phyloP scores from a whole-genome alignment of 352 stramenopile species.

The Globisporangium camurandrum region DNA sequence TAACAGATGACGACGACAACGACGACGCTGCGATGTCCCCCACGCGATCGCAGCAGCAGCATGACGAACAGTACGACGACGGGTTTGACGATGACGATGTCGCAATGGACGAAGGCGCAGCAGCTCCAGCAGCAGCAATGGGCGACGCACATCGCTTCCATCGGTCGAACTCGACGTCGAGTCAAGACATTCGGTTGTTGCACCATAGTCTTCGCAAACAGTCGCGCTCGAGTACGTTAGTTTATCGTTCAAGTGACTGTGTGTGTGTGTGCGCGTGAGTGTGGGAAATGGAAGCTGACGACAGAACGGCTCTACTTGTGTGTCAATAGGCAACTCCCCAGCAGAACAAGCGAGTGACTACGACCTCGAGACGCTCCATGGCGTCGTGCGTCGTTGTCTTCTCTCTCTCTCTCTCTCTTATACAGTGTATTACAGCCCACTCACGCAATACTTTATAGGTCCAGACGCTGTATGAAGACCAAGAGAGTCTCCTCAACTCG shows the following conservation, averaged over 20 bases:
- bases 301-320: background rate
- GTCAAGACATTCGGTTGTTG: constrained; percentile 55
- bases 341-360: constrained; percentile 24
- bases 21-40: constrained; percentile 18
- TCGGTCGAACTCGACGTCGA: constrained; percentile 29
- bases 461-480: constrained; percentile 92
- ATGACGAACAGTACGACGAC: constrained; percentile 7
- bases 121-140: too few species aligned
- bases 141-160: constrained; percentile 18
- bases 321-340: constrained; percentile 14
- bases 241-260: background rate
- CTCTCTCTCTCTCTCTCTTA: too few species aligned
- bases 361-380: constrained; percentile 53
- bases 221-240: constrained; percentile 26
- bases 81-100: constrained; percentile 17
- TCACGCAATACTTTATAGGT: too few species aligned
- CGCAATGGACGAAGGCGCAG: constrained; percentile 12
- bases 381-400: constrained; percentile 33
- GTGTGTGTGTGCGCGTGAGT: too few species aligned
- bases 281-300: too few species aligned
- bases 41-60: background rate
- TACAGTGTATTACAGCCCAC: too few species aligned
- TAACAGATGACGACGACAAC: constrained; percentile 27
- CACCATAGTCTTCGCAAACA: constrained; percentile 44
- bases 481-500: constrained; percentile 93